Base-by-base conservation (phyloP, 225 moss, liverwort and hornwort genomes). In the Neckera pumila region DNA sequence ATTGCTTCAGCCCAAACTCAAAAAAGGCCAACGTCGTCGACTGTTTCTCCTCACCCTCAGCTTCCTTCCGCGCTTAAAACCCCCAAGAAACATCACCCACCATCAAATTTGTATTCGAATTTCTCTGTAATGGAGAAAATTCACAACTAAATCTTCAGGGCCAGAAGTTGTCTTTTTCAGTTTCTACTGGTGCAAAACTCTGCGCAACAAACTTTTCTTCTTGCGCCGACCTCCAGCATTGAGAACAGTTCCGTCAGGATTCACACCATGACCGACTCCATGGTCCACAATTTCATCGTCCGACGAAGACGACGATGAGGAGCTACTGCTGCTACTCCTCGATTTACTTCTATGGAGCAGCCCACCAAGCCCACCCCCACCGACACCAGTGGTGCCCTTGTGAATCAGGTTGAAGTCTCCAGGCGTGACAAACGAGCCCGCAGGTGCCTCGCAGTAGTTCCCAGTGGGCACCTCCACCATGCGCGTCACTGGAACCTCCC, bases 381-480 rank as follows among this genome's bases (percentile, higher is more conserved):
- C 81, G 0, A 1, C 75, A 64, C 22, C 70, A 20, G 12, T 27
- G 5, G 9, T 14, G 5, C 75, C 60, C 10, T 86, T 83, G 45
- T 88, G 85, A 9, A 94, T 17, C 23, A 95, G 72, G 45, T 95
- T 73, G 72, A 94, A 93, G 1, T 95, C 92, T 1, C 92, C 93
- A 2, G 95, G 95, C 23, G 91, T 86, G 17, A 92, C 66, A 13
- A 91, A 95, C 12, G 89, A 77, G 2, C 92, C 94, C 5, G 89
- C 94, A 1, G 92, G 92, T 3, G 91, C 93, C 89, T 95, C 95
- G 51, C 93, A 92, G 30, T 93, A 95, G 16, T 94, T 94, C 27
- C 95, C 95, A 6, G 95, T 95, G 3, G 93, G 95, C 0, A 95
- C 92, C 69, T 95, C 94, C 51, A 94, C 88, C 81, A 85, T 90